Evolutionary conservation across 306 rosid species (phyloP).

Genomic region (Gleditsia sinensis): DNA sequence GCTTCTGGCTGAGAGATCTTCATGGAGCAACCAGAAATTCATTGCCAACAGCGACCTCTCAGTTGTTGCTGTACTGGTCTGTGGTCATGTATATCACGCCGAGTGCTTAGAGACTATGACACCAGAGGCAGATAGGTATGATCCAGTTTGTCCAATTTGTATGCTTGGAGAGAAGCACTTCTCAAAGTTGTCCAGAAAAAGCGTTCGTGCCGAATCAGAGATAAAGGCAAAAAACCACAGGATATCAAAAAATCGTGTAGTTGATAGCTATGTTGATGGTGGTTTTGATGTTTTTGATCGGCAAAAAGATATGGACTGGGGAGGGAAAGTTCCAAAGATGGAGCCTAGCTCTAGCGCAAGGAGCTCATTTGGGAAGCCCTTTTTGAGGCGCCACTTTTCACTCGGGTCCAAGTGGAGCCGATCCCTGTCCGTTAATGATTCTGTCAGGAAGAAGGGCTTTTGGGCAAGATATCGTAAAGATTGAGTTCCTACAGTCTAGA

Average conservation of each 20-base stretch:
- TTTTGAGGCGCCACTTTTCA: constrained; percentile 69
- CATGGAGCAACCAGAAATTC: constrained; percentile 74
- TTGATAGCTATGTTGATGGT: constrained; percentile 67
- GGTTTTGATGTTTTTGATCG: constrained; percentile 55
- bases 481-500: constrained; percentile 44
- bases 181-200: constrained; percentile 57
- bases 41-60: constrained; percentile 56
- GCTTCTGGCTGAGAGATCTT: constrained; percentile 67
- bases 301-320: constrained; percentile 43
- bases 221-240: constrained; percentile 61
- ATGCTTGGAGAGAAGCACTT: constrained; percentile 68
- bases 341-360: constrained; percentile 71
- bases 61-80: constrained; percentile 72
- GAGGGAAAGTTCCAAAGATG: constrained; percentile 60
- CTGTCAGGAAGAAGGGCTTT: constrained; percentile 70
- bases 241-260: constrained; percentile 71
- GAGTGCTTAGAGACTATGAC: constrained; percentile 85
- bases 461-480: constrained; percentile 73
- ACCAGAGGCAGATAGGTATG: constrained; percentile 62
- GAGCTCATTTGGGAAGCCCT: constrained; percentile 65
- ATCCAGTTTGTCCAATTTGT: constrained; percentile 82
- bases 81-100: constrained; percentile 82
- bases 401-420: constrained; percentile 74
- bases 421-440: constrained; percentile 61
- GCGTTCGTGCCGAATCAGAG: constrained; percentile 55